phyloP scores from a whole-genome alignment of 495 filamentous ascomycete species.

The Halenospora varia region DNA sequence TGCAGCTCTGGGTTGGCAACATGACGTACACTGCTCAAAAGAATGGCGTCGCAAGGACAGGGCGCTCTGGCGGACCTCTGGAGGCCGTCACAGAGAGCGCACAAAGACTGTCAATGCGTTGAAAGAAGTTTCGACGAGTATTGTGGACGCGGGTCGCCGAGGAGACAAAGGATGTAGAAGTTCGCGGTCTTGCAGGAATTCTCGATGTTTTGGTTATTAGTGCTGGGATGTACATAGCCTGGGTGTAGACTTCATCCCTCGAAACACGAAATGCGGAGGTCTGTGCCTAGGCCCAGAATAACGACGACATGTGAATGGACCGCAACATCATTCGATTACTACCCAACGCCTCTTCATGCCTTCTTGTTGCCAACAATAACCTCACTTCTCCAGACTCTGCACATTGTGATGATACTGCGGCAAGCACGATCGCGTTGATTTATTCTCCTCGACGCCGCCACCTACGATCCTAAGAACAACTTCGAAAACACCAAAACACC shows the following conservation, averaged over 20 bases:
- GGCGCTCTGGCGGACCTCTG: slow-evolving; percentile 23
- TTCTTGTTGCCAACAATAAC: background rate
- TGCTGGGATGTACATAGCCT: background rate
- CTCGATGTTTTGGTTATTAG: background rate
- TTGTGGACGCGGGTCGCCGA: slow-evolving; percentile 14
- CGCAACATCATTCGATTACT: background rate
- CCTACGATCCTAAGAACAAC: background rate
- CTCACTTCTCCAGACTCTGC: background rate
- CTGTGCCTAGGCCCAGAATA: background rate
- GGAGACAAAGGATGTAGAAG: slow-evolving; percentile 5
- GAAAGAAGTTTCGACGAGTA: slow-evolving; percentile 6
- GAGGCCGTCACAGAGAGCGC: slow-evolving; percentile 21
- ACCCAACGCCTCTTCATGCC: background rate
- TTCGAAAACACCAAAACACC: background rate
- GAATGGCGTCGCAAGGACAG: slow-evolving; percentile 21
- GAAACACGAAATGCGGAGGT: background rate
- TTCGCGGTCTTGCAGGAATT: background rate
- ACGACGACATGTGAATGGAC: background rate
- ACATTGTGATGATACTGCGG: slow-evolving; percentile 11
- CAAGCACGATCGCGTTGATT: slow-evolving; percentile 4
- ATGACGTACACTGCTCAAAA: slow-evolving; percentile 22
- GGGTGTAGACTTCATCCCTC: background rate
- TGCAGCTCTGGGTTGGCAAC: slow-evolving; percentile 18
- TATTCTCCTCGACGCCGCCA: background rate
- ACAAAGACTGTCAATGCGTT: slow-evolving; percentile 24